phyloP scores from a whole-genome alignment of 108 stramenopile species.

The Conticribra weissflogii region DNA sequence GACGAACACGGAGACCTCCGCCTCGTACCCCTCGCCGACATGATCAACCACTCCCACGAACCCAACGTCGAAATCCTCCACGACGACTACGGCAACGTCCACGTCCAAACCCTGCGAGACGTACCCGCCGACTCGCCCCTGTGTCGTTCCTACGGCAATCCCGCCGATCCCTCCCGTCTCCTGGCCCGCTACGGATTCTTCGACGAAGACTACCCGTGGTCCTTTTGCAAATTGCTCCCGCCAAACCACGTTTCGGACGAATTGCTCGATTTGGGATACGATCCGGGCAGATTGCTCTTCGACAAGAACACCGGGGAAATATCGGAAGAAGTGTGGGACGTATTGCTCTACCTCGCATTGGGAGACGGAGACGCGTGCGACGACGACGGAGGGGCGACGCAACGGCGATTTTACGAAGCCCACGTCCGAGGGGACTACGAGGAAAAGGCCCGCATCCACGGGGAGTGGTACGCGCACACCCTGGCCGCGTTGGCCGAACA shows the following conservation, averaged over 20 bases:
- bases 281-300: constrained; percentile 54
- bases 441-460: constrained; percentile 52
- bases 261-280: constrained; percentile 59
- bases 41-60: constrained; percentile 52
- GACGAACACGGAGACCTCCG: constrained; percentile 22
- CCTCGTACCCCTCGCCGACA: constrained; percentile 58
- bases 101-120: constrained; percentile 43
- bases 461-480: constrained; percentile 50
- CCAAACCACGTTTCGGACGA: constrained; percentile 39
- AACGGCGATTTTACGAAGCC: constrained; percentile 50
- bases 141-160: constrained; percentile 52
- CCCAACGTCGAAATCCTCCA: constrained; percentile 37
- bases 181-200: constrained; percentile 67
- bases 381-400: constrained; percentile 21
- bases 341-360: constrained; percentile 43
- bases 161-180: constrained; percentile 60
- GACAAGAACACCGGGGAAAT: constrained; percentile 57
- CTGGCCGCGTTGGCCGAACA: constrained; percentile 36
- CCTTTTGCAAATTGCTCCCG: constrained; percentile 68
- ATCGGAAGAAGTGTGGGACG: constrained; percentile 65
- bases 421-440: constrained; percentile 50
- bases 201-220: constrained; percentile 45
- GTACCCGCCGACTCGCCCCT: constrained; percentile 50
- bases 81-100: constrained; percentile 52
- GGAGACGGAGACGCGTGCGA: neutral